Evolutionary conservation across 768 basidiomycete genomes (phyloP).

Genomic region (Bullera alba): DNA sequence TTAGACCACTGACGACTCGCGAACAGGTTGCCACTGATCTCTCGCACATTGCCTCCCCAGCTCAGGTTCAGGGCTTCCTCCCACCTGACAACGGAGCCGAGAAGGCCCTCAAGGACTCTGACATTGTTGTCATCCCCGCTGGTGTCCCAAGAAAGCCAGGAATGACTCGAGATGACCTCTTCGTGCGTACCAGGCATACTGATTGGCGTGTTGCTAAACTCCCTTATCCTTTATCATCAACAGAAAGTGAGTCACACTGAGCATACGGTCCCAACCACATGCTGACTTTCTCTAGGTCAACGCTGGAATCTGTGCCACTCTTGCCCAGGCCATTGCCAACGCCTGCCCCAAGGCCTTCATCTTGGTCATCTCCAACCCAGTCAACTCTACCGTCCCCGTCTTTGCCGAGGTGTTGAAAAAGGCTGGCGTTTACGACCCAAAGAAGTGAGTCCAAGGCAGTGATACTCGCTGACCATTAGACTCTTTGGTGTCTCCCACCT

Average conservation of each 20-base stretch:
- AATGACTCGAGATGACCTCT: constrained; percentile 47
- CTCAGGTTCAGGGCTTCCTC: constrained; percentile 57
- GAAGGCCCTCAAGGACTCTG: constrained; percentile 70
- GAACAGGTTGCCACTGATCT: constrained; percentile 80
- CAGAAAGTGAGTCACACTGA: too few species aligned
- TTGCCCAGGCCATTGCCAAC: constrained; percentile 78
- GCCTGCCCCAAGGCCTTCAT: constrained; percentile 85
- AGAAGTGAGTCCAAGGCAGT: constrained; percentile 46
- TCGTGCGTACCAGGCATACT: constrained; percentile 42
- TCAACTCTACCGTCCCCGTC: constrained; percentile 85
- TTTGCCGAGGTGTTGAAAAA: constrained; percentile 86
- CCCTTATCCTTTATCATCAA: constrained; percentile 2
- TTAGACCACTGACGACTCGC: background rate
- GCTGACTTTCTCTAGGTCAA: too few species aligned
- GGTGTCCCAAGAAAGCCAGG: constrained; percentile 95
- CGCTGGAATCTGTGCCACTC: constrained; percentile 94
- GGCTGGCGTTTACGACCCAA: constrained; percentile 84
- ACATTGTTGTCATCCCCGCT: constrained; percentile 95
- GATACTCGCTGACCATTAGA: constrained; percentile 11
- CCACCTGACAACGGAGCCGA: constrained; percentile 40
- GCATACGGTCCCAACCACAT: too few species aligned
- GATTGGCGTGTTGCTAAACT: too few species aligned
- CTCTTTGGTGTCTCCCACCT: constrained; percentile 97
- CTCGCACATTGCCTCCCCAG: constrained; percentile 81
- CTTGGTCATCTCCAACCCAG: constrained; percentile 97